Evolutionary conservation across 2,329 filamentous ascomycete genomes (phyloP), one percentile per base, ranked within the genome.

Genomic region (Amauroascus verrucosus): DNA sequence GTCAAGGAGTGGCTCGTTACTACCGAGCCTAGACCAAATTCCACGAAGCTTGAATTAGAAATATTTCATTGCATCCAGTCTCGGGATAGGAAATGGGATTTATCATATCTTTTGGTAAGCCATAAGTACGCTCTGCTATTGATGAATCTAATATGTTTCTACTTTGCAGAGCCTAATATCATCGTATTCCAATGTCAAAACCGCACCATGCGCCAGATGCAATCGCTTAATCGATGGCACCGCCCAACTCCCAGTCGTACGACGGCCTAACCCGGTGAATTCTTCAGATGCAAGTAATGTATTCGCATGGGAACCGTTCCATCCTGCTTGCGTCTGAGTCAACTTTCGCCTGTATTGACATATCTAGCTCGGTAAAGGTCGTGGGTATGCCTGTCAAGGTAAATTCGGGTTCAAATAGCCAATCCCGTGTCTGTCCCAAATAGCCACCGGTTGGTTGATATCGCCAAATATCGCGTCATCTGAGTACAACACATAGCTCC

Each of bases 91-190:
- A 69, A 68, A 54, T 70, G 67, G 69, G 66, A 70, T 59, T 65
- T 71, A 24, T 57, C 57, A 35, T 72, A 69, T 60, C 58, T 70
- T 40, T 55, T 71, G 51, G 68, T 72, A 57, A 57, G 69, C 64
- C 22, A 20, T 4, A 11, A 8, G 28, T 49, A 8, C n/a, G 24
- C 18, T 8, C 26, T 20, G 16, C 28, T 30, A 53, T 51, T 58
- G n/a, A n/a, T 26, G 14, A n/a, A 2, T 20, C 28, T 51, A 44
- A 35, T 35, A 22, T 24, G 60, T 51, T 35, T 7, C 7, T 45
- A 43, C n/a, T n/a, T n/a, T 33, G 24, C 24, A 74, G 71, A 68
- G 72, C 48, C 71, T 72, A 65, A 67, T 72, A 8, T 61, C 66
- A 26, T 70, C 71, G 18, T 74, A 72, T 57, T 58, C 65, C 11